A percentile compares a stretch with the other conserved stretches of the same genome.
Conservation (phyloP, 176 grass and related monocot genomes). For the Triticum aestivum region DNA sequence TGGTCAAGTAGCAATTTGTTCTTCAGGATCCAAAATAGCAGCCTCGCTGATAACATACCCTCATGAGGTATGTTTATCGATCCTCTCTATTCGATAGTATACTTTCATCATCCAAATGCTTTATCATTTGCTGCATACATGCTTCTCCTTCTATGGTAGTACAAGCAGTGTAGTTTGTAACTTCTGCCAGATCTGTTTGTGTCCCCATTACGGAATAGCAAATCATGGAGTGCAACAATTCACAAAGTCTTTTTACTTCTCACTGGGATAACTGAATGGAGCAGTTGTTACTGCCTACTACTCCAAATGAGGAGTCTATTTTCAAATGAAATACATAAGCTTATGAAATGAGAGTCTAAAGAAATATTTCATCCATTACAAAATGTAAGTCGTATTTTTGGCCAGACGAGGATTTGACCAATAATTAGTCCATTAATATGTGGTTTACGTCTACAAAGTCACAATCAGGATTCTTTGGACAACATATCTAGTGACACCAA, state of each 20-base stretch:
- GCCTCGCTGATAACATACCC: conserved; percentile 85
- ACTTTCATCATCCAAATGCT: not conserved
- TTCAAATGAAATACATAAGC: conserved; percentile 2
- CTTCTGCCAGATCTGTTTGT: not conserved
- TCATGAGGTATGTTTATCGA: conserved; percentile 70
- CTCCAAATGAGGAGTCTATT: not conserved
- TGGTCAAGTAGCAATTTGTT: conserved; percentile 58
- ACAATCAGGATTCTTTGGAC: not conserved
- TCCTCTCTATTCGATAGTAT: not conserved
- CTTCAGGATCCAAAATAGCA: conserved; percentile 82
- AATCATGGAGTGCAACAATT: not conserved
- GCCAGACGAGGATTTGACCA: not conserved
- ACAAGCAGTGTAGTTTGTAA: not conserved
- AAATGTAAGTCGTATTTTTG: not conserved
- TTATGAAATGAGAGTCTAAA: not conserved
- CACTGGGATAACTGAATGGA: not conserved
- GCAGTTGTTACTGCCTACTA: not conserved
- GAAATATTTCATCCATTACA: not conserved
- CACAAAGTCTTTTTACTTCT: not conserved
- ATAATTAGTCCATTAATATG: not conserved
- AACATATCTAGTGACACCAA: not conserved
- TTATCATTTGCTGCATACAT: conserved; percentile 13
- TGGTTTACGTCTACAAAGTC: not conserved
- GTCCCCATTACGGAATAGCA: not conserved
- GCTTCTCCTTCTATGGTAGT: not conserved